Evolutionary conservation across 2,329 filamentous ascomycete species (phyloP).

Genomic region (Calonectria multiphialidica): DNA sequence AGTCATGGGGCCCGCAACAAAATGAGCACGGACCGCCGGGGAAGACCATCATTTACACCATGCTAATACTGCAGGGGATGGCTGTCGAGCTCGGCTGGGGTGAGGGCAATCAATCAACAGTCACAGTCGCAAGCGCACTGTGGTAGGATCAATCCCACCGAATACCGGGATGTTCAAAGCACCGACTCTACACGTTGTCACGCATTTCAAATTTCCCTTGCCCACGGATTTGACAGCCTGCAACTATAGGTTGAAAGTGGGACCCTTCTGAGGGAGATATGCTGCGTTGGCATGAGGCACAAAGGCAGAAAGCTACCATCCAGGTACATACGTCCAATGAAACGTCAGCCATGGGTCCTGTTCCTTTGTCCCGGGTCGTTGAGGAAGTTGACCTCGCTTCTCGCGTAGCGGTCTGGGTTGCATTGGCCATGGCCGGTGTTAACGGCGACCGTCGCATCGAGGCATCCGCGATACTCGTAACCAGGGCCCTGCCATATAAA

Average conservation of each 20-base stretch:
- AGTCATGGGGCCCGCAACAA: conserved; percentile 35
- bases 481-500: neutral
- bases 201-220: conserved; percentile 23
- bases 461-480: neutral
- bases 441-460: neutral
- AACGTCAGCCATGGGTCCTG: conserved; percentile 2
- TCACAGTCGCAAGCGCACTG: conserved; percentile 31
- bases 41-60: conserved; percentile 30
- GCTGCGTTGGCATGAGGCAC: conserved; percentile 21
- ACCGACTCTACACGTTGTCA: conserved; percentile 15
- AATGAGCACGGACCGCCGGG: conserved; percentile 36
- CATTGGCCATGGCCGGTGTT: neutral
- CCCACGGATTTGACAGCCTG: conserved; percentile 4
- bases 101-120: conserved; percentile 24
- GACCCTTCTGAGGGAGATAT: neutral
- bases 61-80: conserved; percentile 40
- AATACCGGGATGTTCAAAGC: conserved; percentile 14
- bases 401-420: neutral
- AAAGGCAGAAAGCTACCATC: conserved; percentile 14
- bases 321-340: conserved; percentile 16
- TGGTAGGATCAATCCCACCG: conserved; percentile 20
- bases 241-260: conserved; percentile 17
- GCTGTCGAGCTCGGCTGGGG: conserved; percentile 34
- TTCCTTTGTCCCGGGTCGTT: conserved; percentile 19
- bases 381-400: conserved; percentile 8